Base-by-base conservation (phyloP, 371 early-diverging fungal genomes). In the Mortierella sp. region DNA sequence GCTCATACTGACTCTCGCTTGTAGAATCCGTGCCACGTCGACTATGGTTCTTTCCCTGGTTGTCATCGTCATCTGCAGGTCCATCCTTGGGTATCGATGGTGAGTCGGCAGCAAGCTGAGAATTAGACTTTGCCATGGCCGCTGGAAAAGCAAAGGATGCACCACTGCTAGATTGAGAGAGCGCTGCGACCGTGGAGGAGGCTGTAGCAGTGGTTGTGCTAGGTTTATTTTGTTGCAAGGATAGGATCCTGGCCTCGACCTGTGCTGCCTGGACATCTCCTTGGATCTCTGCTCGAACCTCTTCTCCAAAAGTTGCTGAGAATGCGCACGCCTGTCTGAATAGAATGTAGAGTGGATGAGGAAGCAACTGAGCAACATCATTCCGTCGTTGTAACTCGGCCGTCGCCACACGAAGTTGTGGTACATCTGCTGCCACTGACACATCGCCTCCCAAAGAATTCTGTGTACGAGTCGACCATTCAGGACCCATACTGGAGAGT, bases 321-420 rank as follows among this genome's bases (percentile, higher is more conserved):
- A 73, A 73, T 3, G 73, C 73, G 44, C 67, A 67, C 11, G 73
- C 63, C 9, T 73, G 73, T 45, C 73, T 76, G 70, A 63, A 74
- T 19, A 74, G 70, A 21, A 70, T 63, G 29, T 74, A 70, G 14
- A 74, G 60, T 53, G 75, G 75, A 7, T 69, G 66, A 23, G 72
- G 70, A n/a, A 70, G 19, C 19, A 70, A 19, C 43, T 75, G 68
- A 12, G 68, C 74, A 29, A 68, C 56, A 50, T 74, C 74, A 56
- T 74, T 68, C 37, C 74, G 51, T 57, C 64, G 58, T 64, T 60
- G 12, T 14, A 68, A 55, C 44, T 74, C 68, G 7, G 64, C 62
- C 12, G 74, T 68, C 21, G 55, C 60, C 7, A 68, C 21, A 21
- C 74, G 74, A 26, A 68, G 59, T 19, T 64, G 73, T 4, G 73